These are phyloP conservation scores for Stachybotrys chartarum DNA, from an alignment of 2,329 filamentous ascomycete genomes.

Conservation along the genomic window DNA sequence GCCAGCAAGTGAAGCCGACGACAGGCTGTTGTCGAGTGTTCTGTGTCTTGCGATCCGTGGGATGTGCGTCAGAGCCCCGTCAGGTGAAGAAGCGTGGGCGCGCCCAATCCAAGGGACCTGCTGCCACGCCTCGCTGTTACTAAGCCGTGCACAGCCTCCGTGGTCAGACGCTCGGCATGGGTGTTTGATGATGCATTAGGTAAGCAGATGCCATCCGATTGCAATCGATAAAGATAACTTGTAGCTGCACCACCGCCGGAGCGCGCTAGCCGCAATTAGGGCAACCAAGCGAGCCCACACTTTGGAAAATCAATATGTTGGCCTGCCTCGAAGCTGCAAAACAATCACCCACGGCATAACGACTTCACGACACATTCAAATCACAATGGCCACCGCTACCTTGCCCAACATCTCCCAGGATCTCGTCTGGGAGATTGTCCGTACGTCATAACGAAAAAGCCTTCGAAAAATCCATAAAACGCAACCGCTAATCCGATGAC, in stretches of 20 bases:
- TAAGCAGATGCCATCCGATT: too few relatives aligned
- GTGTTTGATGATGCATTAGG: too few relatives aligned
- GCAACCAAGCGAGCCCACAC: conserved; percentile 27
- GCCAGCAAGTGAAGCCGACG: background rate
- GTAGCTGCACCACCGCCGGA: too few relatives aligned
- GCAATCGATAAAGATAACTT: too few relatives aligned
- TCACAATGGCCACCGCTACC: conserved; percentile 49
- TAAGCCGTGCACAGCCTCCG: background rate
- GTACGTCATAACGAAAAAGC: conserved; percentile 51
- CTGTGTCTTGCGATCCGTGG: background rate
- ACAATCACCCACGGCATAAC: conserved; percentile 24
- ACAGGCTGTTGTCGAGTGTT: background rate
- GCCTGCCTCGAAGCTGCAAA: conserved; percentile 13
- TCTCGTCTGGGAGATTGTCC: conserved; percentile 90
- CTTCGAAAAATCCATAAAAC: conserved; percentile 8
- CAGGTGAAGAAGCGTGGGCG: background rate
- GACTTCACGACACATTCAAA: conserved; percentile 17
- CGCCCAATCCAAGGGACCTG: background rate
- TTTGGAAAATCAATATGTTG: conserved; percentile 19
- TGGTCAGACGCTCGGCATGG: background rate
- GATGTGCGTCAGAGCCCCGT: background rate
- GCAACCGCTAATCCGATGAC: conserved; percentile 9
- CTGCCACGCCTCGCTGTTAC: background rate
- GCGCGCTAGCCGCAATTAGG: conserved; percentile 3
- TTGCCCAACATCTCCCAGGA: conserved; percentile 77